Conservation (phyloP, 2,329 filamentous ascomycete genomes). For the Beauveria caledonica region DNA sequence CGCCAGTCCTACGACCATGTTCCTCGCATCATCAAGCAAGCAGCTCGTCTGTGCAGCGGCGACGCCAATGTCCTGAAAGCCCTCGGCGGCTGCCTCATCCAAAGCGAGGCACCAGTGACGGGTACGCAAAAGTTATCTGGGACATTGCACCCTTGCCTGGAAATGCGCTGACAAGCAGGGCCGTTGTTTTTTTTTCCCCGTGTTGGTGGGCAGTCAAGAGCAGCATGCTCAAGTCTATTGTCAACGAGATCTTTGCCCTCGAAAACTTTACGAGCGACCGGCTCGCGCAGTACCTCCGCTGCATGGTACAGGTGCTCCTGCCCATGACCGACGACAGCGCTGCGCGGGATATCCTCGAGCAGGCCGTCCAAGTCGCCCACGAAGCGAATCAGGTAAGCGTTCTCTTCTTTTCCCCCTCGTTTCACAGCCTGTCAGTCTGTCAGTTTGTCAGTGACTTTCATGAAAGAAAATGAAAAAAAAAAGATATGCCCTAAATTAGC, state of each 20-base stretch:
- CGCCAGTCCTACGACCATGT: constrained; percentile 63
- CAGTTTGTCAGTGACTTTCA: too few relatives aligned
- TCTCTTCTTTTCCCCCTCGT: not conserved
- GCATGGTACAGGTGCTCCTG: constrained; percentile 62
- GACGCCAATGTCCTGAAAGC: constrained; percentile 45
- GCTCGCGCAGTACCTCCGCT: constrained; percentile 70
- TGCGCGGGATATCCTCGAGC: constrained; percentile 54
- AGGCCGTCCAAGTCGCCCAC: constrained; percentile 47
- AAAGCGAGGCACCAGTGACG: constrained; percentile 41
- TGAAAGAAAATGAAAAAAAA: too few relatives aligned
- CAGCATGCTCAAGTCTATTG: constrained; percentile 53
- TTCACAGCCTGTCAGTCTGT: too few relatives aligned
- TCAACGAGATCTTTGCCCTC: constrained; percentile 57
- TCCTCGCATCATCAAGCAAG: constrained; percentile 47
- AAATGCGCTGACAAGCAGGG: not conserved
- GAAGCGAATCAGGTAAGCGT: constrained; percentile 38
- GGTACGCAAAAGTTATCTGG: constrained; percentile 30
- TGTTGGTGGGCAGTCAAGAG: constrained; percentile 36
- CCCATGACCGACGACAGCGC: constrained; percentile 42
- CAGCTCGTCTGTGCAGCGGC: constrained; percentile 32
- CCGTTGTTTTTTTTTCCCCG: too few relatives aligned
- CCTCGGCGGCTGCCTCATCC: constrained; percentile 58
- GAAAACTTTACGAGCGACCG: constrained; percentile 48
- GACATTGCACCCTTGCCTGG: not conserved
- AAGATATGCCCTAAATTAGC: too few relatives aligned